phyloP scores from a whole-genome alignment of 2,329 filamentous ascomycete species.

The Aspergillus aculeatinus region DNA sequence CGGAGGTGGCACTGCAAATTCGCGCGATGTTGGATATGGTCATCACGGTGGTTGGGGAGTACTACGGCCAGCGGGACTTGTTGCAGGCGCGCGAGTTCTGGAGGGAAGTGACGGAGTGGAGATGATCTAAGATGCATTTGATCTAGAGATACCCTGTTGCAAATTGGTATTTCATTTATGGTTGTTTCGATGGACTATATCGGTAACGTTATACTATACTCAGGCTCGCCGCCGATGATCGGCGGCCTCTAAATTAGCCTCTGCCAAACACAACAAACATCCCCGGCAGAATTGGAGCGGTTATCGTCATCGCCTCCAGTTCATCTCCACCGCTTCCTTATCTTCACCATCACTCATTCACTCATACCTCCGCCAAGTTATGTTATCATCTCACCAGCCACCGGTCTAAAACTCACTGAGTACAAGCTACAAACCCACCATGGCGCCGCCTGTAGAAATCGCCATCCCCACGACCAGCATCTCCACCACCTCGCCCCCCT shows the following conservation, averaged over 20 bases:
- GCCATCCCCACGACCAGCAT: constrained; percentile 51
- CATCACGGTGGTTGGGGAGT: constrained; percentile 79
- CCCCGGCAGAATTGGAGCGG: not conserved
- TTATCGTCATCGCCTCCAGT: not conserved
- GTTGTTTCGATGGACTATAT: too few relatives aligned
- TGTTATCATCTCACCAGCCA: not conserved
- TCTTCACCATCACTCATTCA: not conserved
- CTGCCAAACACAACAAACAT: not conserved
- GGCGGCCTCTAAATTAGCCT: not conserved
- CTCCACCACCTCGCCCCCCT: constrained; percentile 52
- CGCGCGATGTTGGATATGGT: constrained; percentile 88
- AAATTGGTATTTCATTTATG: too few relatives aligned
- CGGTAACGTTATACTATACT: too few relatives aligned
- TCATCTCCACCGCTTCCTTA: constrained; percentile 3
- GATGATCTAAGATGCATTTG: not conserved
- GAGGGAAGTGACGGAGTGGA: constrained; percentile 26
- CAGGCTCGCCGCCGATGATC: too few relatives aligned
- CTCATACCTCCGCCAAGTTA: not conserved
- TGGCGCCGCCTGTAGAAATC: constrained; percentile 48
- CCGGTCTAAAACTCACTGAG: not conserved
- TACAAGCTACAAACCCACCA: constrained; percentile 17
- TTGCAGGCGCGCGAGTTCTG: constrained; percentile 68
- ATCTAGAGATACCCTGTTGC: not conserved
- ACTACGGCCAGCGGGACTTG: constrained; percentile 85
- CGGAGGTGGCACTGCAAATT: constrained; percentile 27